phyloP scores from a whole-genome alignment of 1,284 basidiomycete species.

The Papiliotrema nemorosa region DNA sequence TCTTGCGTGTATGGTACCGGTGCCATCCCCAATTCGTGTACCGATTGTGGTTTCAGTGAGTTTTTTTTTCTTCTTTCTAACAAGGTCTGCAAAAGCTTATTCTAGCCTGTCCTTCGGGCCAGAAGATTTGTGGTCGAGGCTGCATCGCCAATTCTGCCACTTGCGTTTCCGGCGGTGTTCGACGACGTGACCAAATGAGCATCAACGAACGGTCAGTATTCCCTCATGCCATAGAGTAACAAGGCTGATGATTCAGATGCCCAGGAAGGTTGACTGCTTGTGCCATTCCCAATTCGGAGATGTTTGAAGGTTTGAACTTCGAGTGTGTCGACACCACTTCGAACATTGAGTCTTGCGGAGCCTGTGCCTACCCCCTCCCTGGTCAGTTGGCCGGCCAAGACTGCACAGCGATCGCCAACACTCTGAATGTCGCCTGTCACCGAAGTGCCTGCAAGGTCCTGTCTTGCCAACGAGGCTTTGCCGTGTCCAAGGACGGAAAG shows the following conservation, averaged over 20 bases:
- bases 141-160: conserved; percentile 6
- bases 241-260: background rate
- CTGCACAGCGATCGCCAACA: conserved; percentile 55
- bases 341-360: conserved; percentile 11
- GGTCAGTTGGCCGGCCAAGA: conserved; percentile 45
- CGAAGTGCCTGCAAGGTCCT: conserved; percentile 53
- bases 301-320: conserved; percentile 4
- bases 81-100: background rate
- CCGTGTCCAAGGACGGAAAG: conserved; percentile 16
- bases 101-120: conserved; percentile 4
- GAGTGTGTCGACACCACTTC: conserved; percentile 8
- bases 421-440: conserved; percentile 55
- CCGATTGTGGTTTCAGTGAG: conserved; percentile 9
- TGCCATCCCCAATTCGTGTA: conserved; percentile 4
- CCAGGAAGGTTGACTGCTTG: conserved; percentile 4
- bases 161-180: too few relatives aligned
- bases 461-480: conserved; percentile 54
- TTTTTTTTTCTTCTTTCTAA: background rate
- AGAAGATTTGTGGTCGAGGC: conserved; percentile 2
- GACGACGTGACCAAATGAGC: too few relatives aligned
- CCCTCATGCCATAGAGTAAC: too few relatives aligned
- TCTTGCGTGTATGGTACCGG: conserved; percentile 1
- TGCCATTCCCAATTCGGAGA: conserved; percentile 4
- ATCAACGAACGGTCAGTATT: too few relatives aligned
- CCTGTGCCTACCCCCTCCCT: conserved; percentile 8